Evolutionary conservation across 2,329 filamentous ascomycete genomes (phyloP).

Genomic region (Hymenoscyphus salicellus): DNA sequence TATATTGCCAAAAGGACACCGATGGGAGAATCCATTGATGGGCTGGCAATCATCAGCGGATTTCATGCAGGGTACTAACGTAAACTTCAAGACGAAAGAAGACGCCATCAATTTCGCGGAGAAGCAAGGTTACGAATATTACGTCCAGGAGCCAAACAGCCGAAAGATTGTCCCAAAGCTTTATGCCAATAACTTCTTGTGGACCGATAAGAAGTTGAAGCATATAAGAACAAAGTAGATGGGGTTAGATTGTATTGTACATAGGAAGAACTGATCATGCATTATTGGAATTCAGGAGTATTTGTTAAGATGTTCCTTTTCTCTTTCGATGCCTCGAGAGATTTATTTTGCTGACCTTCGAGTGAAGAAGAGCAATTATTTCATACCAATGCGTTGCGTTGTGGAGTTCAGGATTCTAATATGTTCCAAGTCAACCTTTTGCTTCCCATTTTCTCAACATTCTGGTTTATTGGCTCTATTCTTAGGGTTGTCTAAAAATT

Average conservation of each 20-base stretch:
- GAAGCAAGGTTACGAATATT: conserved; percentile 99
- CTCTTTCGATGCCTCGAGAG: neutral
- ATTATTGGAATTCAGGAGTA: neutral
- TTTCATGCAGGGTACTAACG: conserved; percentile 87
- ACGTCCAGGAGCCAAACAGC: conserved; percentile 93
- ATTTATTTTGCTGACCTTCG: neutral
- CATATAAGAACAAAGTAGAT: conserved; percentile 74
- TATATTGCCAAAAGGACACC: conserved; percentile 82
- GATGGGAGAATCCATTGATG: conserved; percentile 98
- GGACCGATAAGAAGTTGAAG: conserved; percentile 83
- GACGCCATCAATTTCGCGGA: conserved; percentile 93
- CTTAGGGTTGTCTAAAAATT: too few species aligned
- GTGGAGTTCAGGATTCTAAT: neutral
- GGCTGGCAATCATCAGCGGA: conserved; percentile 97
- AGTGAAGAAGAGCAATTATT: neutral
- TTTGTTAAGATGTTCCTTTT: neutral
- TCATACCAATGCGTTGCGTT: neutral
- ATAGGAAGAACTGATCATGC: conserved; percentile 15
- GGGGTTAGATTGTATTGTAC: conserved; percentile 26
- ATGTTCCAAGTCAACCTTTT: neutral
- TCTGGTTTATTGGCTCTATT: too few species aligned
- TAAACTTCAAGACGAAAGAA: conserved; percentile 90
- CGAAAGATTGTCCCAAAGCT: conserved; percentile 85
- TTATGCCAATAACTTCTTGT: conserved; percentile 95
- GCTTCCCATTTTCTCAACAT: too few species aligned